phyloP scores from a whole-genome alignment of 257 asterid genomes.

The Salvia hispanica region DNA sequence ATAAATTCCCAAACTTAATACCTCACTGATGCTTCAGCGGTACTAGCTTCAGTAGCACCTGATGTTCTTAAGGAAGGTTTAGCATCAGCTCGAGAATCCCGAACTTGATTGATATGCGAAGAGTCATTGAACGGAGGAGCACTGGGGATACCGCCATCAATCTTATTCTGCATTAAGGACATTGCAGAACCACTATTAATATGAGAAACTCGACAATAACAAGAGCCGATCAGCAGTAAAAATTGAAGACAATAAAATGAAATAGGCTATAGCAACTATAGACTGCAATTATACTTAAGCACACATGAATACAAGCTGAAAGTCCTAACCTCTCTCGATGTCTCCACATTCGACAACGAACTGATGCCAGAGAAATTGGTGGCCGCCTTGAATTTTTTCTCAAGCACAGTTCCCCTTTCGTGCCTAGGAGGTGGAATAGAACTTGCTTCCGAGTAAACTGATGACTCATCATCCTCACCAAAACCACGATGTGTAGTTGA shows the following conservation, averaged over 20 bases:
- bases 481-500: constrained; percentile 26
- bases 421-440: constrained; percentile 33
- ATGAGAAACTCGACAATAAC: constrained; percentile 25
- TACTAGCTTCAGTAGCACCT: constrained; percentile 41
- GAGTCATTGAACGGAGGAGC: constrained; percentile 73
- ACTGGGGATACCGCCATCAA: constrained; percentile 63
- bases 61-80: constrained; percentile 30
- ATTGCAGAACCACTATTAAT: constrained; percentile 15
- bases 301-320: neutral
- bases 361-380: constrained; percentile 33
- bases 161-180: constrained; percentile 37
- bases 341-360: constrained; percentile 36
- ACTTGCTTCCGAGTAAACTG: constrained; percentile 48
- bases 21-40: constrained; percentile 55
- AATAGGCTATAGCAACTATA: neutral
- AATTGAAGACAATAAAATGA: neutral
- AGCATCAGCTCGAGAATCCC: constrained; percentile 36
- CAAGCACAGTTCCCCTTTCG: constrained; percentile 25
- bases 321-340: constrained; percentile 48
- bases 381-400: constrained; percentile 37
- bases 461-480: constrained; percentile 36
- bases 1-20: constrained; percentile 31
- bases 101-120: constrained; percentile 36
- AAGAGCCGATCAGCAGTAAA: neutral
- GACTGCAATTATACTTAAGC: neutral